These are phyloP conservation scores for California macrophylla DNA, from an alignment of 441 rosid genomes.

Conservation along the genomic window DNA sequence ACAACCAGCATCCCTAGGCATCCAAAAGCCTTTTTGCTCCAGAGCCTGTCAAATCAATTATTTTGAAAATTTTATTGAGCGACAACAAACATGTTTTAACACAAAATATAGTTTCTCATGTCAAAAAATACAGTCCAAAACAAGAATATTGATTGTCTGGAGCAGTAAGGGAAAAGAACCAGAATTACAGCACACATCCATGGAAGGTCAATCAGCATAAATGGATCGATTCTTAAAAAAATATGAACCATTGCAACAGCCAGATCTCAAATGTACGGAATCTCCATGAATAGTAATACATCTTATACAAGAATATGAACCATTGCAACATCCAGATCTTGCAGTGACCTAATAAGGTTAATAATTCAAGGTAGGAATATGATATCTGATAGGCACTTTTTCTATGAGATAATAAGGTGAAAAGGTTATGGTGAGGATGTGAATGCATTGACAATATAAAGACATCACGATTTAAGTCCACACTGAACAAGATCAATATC, in stretches of 20 bases:
- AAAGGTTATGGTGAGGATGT: not conserved
- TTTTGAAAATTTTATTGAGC: conserved; percentile 1
- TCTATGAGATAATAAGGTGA: not conserved
- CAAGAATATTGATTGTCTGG: not conserved
- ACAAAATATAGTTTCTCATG: conserved; percentile 4
- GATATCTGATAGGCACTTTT: not conserved
- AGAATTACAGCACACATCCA: conserved; percentile 4
- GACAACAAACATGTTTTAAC: not conserved
- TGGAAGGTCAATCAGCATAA: conserved; percentile 8
- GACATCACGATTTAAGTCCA: not conserved
- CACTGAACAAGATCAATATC: not conserved
- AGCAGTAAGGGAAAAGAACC: conserved; percentile 3
- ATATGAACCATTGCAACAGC: not conserved
- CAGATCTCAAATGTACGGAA: not conserved
- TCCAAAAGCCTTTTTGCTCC: conserved; percentile 52
- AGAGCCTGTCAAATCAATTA: conserved; percentile 28
- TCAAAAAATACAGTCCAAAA: not conserved
- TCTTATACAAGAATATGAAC: not conserved
- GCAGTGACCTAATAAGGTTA: not conserved
- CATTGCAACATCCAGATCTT: too few relatives aligned
- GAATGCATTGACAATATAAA: not conserved
- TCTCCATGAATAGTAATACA: not conserved
- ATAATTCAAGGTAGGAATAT: not conserved
- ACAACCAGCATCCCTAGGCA: conserved; percentile 36
- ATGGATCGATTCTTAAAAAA: conserved; percentile 5